Conservation (phyloP, 2,329 filamentous ascomycete species). For the Diaporthe ampelina region DNA sequence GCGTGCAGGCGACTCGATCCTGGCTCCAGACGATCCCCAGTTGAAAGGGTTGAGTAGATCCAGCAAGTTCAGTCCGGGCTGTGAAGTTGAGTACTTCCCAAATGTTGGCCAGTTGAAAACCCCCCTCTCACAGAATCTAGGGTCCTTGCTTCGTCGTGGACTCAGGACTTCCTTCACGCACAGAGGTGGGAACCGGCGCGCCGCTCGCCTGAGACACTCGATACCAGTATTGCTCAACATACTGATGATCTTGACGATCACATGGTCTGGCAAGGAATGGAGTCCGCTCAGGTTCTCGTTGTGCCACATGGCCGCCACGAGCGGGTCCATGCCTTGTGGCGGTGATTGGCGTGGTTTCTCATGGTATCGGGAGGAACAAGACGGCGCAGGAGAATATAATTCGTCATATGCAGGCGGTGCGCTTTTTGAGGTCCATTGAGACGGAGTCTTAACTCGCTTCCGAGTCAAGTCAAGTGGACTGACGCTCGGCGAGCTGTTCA, state of each 20-base stretch:
- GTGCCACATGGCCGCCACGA: not conserved
- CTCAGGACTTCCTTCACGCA: not conserved
- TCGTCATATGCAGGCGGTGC: too few species aligned
- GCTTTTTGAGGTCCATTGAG: too few species aligned
- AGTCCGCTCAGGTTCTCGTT: constrained; percentile 4
- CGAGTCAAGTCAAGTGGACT: constrained; percentile 54
- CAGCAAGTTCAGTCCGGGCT: too few species aligned
- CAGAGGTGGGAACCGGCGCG: constrained; percentile 1
- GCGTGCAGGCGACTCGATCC: not conserved
- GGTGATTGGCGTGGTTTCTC: not conserved
- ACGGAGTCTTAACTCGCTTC: too few species aligned
- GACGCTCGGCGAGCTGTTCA: constrained; percentile 91
- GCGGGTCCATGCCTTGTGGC: not conserved
- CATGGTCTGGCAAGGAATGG: not conserved
- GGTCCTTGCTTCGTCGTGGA: not conserved
- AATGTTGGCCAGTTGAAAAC: too few species aligned
- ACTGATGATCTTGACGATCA: not conserved
- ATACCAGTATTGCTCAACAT: not conserved
- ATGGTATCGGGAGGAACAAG: too few species aligned
- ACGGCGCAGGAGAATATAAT: too few species aligned
- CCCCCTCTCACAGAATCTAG: too few species aligned
- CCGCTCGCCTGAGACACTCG: constrained; percentile 22
- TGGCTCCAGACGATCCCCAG: too few species aligned
- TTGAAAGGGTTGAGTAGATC: too few species aligned
- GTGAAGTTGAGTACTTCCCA: too few species aligned